phyloP scores from a whole-genome alignment of 2,329 filamentous ascomycete species.

The Cladophialophora chaetospira region DNA sequence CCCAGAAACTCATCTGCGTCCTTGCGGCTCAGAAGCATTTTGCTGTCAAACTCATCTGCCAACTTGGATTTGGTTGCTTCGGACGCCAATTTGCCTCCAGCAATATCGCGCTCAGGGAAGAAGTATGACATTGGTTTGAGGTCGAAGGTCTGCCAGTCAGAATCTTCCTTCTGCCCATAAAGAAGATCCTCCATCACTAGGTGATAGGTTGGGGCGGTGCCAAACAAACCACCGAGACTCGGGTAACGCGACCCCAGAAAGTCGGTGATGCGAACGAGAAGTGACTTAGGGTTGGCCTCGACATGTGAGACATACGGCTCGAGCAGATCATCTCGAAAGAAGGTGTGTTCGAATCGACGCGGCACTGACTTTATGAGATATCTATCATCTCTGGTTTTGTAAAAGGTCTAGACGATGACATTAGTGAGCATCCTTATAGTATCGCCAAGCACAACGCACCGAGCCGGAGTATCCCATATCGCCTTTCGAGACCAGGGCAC shows the following conservation, averaged over 20 bases:
- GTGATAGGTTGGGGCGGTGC: conserved; percentile 67
- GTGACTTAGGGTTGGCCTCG: conserved; percentile 58
- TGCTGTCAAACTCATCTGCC: conserved; percentile 68
- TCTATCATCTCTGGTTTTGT: conserved; percentile 65
- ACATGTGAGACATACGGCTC: conserved; percentile 67
- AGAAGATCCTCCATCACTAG: conserved; percentile 78
- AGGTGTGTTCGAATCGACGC: conserved; percentile 68
- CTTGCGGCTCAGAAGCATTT: conserved; percentile 58
- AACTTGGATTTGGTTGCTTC: conserved; percentile 67
- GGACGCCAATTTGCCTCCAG: conserved; percentile 63
- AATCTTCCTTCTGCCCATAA: conserved; percentile 58
- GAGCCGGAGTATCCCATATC: conserved; percentile 75
- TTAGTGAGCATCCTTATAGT: neutral
- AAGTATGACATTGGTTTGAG: conserved; percentile 75
- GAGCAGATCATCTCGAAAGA: conserved; percentile 69
- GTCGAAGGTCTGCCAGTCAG: conserved; percentile 70
- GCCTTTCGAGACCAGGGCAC: conserved; percentile 59
- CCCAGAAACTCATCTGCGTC: conserved; percentile 60
- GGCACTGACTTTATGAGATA: conserved; percentile 73
- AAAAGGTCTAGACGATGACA: conserved; percentile 58
- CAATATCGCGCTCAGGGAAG: conserved; percentile 72
- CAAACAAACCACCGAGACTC: conserved; percentile 62
- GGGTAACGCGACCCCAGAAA: conserved; percentile 53
- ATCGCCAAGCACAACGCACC: conserved; percentile 40
- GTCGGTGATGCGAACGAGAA: conserved; percentile 72